Evolutionary conservation across 2,329 filamentous ascomycete genomes (phyloP), one percentile per base, ranked within the genome.

Genomic region (Colletotrichum scovillei): DNA sequence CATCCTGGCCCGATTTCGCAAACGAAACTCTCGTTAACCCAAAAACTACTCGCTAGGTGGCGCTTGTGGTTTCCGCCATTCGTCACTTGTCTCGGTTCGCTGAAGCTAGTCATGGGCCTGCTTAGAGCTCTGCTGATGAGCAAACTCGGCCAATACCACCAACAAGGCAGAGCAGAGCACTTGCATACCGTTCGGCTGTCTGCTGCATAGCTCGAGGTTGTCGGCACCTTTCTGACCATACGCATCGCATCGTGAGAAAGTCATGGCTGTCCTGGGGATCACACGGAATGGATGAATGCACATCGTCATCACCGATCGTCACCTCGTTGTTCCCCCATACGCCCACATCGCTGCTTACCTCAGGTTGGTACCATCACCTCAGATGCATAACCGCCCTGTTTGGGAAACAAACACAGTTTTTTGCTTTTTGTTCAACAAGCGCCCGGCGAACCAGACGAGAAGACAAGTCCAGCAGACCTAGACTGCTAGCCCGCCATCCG

Each of bases 11-110:
- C 56, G 56, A 35, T n/a, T 49, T 49, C 42, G 42, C 53, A 14
- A 59, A 24, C 5, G 35, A 24, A 72, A 63, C 49, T 30, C 32
- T 30, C 19, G 35, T 53, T 35, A 14, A n/a, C 35, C n/a, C 58
- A 22, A 30, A 30, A 46, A 24, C 49, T 60, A 72, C 35, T 26
- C 28, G 12, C 22, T 35, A n/a, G 58, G n/a, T 64, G 66, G 59
- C 46, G 53, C 57, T 63, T 66, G 38, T 60, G 12, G 59, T 53
- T 35, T 63, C 42, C 58, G 24, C 66, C 32, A 53, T 72, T 42
- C 66, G 66, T 72, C 69, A 68, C 59, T 49, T 64, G 69, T 69
- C 69, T 59, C 55, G 59, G 42, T 59, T 69, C 60, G 42, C 55
- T 12, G 30, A 65, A 60, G 64, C 66, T 60, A 63, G 64, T 42